Evolutionary conservation across 75 land plant species (phyloP), one percentile per base, ranked within the genome.

Genomic region (Cryptomeria japonica): DNA sequence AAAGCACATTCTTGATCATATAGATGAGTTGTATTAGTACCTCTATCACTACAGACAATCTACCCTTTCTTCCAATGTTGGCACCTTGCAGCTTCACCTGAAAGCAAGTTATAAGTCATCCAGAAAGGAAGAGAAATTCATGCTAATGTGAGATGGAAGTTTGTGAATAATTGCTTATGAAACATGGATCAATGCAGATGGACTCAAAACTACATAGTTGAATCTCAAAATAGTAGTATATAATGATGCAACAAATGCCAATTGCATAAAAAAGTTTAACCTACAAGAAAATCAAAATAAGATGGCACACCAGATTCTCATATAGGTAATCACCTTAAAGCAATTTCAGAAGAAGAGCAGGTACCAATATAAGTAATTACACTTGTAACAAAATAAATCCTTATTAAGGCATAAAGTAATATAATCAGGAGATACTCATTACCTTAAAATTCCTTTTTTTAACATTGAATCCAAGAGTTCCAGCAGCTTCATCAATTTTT

Each of bases 41-140:
- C 98, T 97, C 99, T 73, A 98, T 96, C 2, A 94, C 95, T 76
- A 97, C 96, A 16, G 97, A 94, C 61, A 97, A 94, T 46, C 94
- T 96, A 14, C 99, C 99, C 86, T 96, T 96, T 68, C 98, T 93
- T 86, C 99, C 99, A 78, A 87, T 89, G 79, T 90, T 90, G 61
- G 91, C 92, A 68, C 90, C 93, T 86, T 92, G 90, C 86, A 94
- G 85, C 83, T 93, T 97, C 99, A 97, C 95, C 99, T 97, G 90
- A 18, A 87, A 87, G 76, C 10, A 2, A 47, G 68, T 77, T 39
- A 41, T 28, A 36, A 44, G 47, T 14, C 5, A 73, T 37, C 83
- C 34, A 14, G 32, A 38, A 73, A 19, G 49, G 32, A 64, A 72
- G 79, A 19, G 42, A 78, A 25, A 84, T 6, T 15, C 64, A 32